Percentiles rank a stretch among this genome's conserved stretches.
Evolutionary conservation across 441 rosid species (phyloP).

Genomic region (Adansonia madagascariensis): DNA sequence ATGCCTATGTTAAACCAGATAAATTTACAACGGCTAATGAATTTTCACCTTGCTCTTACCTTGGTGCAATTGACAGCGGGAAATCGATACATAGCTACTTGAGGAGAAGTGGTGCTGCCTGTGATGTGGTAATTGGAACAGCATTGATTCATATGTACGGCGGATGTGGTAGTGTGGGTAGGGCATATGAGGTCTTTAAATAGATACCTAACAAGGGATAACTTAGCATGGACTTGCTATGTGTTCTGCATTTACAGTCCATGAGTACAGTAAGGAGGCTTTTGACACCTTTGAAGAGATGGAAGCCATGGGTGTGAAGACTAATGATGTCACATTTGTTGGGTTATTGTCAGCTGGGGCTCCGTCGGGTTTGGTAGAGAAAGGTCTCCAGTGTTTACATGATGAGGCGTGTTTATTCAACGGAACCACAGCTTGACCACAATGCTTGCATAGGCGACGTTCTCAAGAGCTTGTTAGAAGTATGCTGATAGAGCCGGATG

Average conservation of each 20-base stretch:
- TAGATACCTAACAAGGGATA: slow-evolving; percentile 52
- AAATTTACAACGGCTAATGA: slow-evolving; percentile 56
- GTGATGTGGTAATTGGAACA: slow-evolving; percentile 58
- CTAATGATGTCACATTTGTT: slow-evolving; percentile 60
- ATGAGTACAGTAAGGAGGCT: slow-evolving; percentile 55
- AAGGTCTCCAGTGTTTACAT: slow-evolving; percentile 52
- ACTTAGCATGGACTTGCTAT: slow-evolving; percentile 60
- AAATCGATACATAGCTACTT: slow-evolving; percentile 55
- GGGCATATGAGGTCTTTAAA: slow-evolving; percentile 51
- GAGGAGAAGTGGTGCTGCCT: slow-evolving; percentile 47
- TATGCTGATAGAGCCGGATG: slow-evolving; percentile 66
- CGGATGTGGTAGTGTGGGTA: slow-evolving; percentile 52
- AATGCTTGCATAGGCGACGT: slow-evolving; percentile 63
- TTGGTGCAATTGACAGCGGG: slow-evolving; percentile 59
- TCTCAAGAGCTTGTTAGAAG: slow-evolving; percentile 47
- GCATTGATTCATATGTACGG: slow-evolving; percentile 69
- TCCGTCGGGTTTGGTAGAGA: slow-evolving; percentile 56
- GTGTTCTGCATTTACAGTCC: slow-evolving; percentile 59
- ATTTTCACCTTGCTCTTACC: slow-evolving; percentile 64
- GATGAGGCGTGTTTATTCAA: slow-evolving; percentile 46
- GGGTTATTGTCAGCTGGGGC: slow-evolving; percentile 64
- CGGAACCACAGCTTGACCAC: slow-evolving; percentile 53
- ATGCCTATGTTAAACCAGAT: slow-evolving; percentile 46
- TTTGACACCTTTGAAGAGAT: slow-evolving; percentile 48
- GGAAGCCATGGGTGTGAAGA: slow-evolving; percentile 47